These are phyloP conservation scores for Zelonia costaricensis DNA, from an alignment of 208 protist genomes.

Conservation along the genomic window DNA sequence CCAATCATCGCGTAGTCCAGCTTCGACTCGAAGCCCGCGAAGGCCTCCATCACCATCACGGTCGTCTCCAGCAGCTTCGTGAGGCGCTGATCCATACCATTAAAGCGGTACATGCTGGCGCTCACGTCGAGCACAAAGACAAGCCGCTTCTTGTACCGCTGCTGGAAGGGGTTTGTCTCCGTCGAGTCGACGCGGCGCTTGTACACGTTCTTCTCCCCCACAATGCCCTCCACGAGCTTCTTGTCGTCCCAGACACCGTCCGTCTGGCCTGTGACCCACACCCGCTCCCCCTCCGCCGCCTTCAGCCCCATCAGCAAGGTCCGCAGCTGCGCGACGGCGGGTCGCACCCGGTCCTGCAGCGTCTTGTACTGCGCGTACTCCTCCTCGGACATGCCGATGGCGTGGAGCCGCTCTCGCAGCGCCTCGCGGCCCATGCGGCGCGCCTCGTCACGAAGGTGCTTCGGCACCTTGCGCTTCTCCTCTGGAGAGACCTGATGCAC, in stretches of 20 bases:
- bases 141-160: constrained; percentile 81
- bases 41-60: constrained; percentile 92
- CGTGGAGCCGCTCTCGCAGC: constrained; percentile 60
- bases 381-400: constrained; percentile 74
- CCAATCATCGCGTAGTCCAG: constrained; percentile 91
- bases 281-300: constrained; percentile 80
- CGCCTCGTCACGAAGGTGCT: constrained; percentile 76
- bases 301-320: constrained; percentile 79
- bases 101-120: constrained; percentile 95
- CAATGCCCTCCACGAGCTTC: constrained; percentile 91
- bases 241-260: constrained; percentile 92
- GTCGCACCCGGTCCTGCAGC: constrained; percentile 63
- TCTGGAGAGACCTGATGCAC: constrained; percentile 90
- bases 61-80: constrained; percentile 86
- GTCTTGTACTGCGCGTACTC: constrained; percentile 70
- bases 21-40: constrained; percentile 86
- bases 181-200: constrained; percentile 84
- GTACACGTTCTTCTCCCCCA: constrained; percentile 91
- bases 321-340: constrained; percentile 62
- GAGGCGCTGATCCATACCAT: constrained; percentile 86
- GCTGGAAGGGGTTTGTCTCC: constrained; percentile 67
- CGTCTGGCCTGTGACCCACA: constrained; percentile 87
- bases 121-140: constrained; percentile 93
- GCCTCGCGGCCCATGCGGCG: constrained; percentile 78
- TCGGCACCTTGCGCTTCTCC: constrained; percentile 85